Evolutionary conservation across 2,329 filamentous ascomycete genomes (phyloP).

Genomic region (Apiospora phragmitis): DNA sequence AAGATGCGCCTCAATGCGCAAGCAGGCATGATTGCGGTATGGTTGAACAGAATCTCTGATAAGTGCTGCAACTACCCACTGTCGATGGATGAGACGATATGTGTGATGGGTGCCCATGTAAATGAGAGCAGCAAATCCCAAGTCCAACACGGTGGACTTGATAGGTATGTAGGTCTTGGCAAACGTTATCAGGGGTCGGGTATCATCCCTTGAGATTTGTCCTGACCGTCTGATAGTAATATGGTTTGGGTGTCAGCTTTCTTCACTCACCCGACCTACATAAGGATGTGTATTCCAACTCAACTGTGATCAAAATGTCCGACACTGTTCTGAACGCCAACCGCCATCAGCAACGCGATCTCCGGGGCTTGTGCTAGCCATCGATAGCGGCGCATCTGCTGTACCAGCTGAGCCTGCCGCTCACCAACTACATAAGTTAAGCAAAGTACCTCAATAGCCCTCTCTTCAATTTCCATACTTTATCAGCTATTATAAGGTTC

Average conservation of each 20-base stretch:
- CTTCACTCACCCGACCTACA: not conserved
- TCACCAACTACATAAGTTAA: not conserved
- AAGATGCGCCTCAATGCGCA: not conserved
- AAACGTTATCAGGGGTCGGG: not conserved
- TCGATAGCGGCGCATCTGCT: not conserved
- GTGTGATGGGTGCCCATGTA: not conserved
- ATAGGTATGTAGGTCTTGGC: not conserved
- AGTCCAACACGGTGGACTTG: not conserved
- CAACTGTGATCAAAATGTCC: not conserved
- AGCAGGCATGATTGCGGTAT: not conserved
- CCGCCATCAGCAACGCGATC: not conserved
- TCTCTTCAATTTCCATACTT: not conserved
- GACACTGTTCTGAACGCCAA: not conserved
- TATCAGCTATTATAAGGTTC: not conserved
- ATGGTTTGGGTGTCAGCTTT: not conserved
- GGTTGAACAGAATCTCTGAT: not conserved
- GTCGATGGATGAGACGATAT: not conserved
- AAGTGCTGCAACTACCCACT: not conserved
- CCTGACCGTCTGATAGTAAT: not conserved
- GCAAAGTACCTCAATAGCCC: too few relatives aligned
- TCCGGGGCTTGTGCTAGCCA: not conserved
- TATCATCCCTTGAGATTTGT: not conserved
- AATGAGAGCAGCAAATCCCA: not conserved
- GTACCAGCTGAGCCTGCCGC: not conserved
- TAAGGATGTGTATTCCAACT: not conserved